phyloP scores from a whole-genome alignment of 805 yeast genomes.

The Brettanomyces anomalus region DNA sequence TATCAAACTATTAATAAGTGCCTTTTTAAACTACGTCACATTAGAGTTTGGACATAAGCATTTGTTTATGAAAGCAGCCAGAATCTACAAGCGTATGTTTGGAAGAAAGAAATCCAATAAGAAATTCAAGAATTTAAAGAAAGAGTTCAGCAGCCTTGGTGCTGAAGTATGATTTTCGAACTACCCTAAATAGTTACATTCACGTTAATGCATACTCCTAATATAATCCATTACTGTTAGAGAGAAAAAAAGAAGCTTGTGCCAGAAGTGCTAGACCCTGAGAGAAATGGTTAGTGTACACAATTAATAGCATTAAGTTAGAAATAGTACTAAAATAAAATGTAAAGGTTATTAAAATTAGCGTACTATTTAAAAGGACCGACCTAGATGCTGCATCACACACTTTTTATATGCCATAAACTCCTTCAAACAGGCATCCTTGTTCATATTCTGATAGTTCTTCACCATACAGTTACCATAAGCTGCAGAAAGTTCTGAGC shows the following conservation, averaged over 20 bases:
- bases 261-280: not conserved
- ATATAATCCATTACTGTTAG: not conserved
- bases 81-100: constrained; percentile 27
- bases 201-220: too few species aligned
- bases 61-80: constrained; percentile 34
- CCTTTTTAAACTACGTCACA: constrained; percentile 39
- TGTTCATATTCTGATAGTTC: constrained; percentile 39
- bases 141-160: constrained; percentile 17
- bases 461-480: constrained; percentile 50
- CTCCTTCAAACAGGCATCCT: constrained; percentile 45
- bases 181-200: too few species aligned
- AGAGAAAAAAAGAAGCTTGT: not conserved
- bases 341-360: too few species aligned
- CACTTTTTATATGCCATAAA: constrained; percentile 42
- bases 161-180: not conserved
- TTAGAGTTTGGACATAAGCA: constrained; percentile 37
- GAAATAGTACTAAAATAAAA: not conserved
- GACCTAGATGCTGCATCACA: constrained; percentile 30
- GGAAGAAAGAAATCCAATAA: constrained; percentile 24
- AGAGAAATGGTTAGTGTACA: too few species aligned
- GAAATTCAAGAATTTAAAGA: constrained; percentile 29
- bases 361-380: constrained; percentile 5
- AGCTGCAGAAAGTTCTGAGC: constrained; percentile 23
- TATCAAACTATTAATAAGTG: constrained; percentile 35
- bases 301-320: not conserved